Evolutionary conservation across 768 basidiomycete species (phyloP).

Genomic region (Dendrothele bispora): DNA sequence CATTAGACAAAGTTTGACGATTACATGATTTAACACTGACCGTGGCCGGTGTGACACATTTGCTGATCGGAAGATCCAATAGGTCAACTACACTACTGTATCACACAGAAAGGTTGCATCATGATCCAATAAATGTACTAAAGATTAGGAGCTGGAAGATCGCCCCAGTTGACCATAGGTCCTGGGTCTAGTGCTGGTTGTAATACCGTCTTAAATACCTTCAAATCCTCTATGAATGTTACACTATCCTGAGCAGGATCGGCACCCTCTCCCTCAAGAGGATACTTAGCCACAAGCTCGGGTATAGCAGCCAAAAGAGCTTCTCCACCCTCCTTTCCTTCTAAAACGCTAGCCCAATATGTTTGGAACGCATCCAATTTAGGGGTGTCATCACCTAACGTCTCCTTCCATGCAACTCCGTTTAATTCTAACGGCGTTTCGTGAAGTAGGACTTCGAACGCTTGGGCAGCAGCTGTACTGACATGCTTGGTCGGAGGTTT

Average conservation of each 20-base stretch:
- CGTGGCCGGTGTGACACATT: too few relatives aligned
- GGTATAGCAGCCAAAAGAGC: slow-evolving; percentile 57
- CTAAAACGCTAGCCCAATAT: slow-evolving; percentile 55
- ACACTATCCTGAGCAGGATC: slow-evolving; percentile 47
- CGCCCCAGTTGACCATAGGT: slow-evolving; percentile 74
- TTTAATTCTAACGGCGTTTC: slow-evolving; percentile 49
- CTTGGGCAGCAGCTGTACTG: slow-evolving; percentile 61
- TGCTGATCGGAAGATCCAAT: too few relatives aligned
- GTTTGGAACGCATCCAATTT: slow-evolving; percentile 57
- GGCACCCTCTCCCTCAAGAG: slow-evolving; percentile 52
- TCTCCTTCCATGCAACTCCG: slow-evolving; percentile 49
- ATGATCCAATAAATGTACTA: slow-evolving; percentile 33
- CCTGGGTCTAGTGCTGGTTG: slow-evolving; percentile 54
- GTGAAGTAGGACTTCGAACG: slow-evolving; percentile 56
- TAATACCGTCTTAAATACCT: slow-evolving; percentile 64
- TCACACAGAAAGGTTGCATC: too few relatives aligned
- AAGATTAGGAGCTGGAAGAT: slow-evolving; percentile 61
- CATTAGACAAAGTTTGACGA: too few relatives aligned
- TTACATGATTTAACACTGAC: too few relatives aligned
- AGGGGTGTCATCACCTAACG: slow-evolving; percentile 56
- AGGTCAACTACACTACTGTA: too few relatives aligned
- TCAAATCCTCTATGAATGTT: slow-evolving; percentile 63
- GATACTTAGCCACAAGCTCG: slow-evolving; percentile 53
- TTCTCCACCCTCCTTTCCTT: slow-evolving; percentile 38
- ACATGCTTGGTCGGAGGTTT: slow-evolving; percentile 60